phyloP scores from a whole-genome alignment of 129 eudicot species.

The Logfia minima region DNA sequence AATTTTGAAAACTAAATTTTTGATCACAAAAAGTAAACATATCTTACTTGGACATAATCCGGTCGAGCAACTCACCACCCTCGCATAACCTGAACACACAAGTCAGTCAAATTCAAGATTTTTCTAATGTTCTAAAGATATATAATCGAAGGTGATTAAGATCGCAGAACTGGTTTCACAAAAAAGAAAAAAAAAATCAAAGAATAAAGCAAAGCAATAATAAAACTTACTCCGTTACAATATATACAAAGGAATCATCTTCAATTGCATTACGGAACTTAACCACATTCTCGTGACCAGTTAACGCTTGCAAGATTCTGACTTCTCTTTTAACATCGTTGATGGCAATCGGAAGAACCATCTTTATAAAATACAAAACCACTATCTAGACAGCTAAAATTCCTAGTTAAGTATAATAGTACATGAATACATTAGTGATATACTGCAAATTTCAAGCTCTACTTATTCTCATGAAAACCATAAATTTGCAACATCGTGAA shows the following conservation, averaged over 20 bases:
- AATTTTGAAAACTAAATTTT: slow-evolving; percentile 2
- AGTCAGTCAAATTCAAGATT: slow-evolving; percentile 8
- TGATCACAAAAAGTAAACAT: slow-evolving; percentile 9
- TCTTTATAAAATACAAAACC: slow-evolving; percentile 38
- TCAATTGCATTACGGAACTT: slow-evolving; percentile 84
- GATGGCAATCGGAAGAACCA: slow-evolving; percentile 95
- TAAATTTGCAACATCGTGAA: background rate
- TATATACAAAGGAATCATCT: slow-evolving; percentile 81
- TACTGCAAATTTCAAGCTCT: background rate
- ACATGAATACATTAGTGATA: background rate
- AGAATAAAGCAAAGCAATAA: background rate
- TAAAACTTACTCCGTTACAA: slow-evolving; percentile 93
- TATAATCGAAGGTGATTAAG: background rate
- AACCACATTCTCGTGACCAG: slow-evolving; percentile 93
- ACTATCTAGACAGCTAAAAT: background rate
- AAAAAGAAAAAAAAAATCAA: no score
- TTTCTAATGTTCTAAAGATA: background rate
- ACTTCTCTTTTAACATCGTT: slow-evolving; percentile 99
- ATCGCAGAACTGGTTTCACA: background rate
- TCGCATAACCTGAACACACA: slow-evolving; percentile 67
- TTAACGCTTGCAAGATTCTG: slow-evolving; percentile 77
- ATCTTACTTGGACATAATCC: slow-evolving; percentile 82
- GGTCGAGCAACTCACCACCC: slow-evolving; percentile 96
- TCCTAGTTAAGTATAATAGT: background rate
- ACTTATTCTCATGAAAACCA: background rate